A percentile compares a stretch with the other conserved stretches of the same genome.
phyloP scores from a whole-genome alignment of 139 green algal species.

The Chlorella sp. region DNA sequence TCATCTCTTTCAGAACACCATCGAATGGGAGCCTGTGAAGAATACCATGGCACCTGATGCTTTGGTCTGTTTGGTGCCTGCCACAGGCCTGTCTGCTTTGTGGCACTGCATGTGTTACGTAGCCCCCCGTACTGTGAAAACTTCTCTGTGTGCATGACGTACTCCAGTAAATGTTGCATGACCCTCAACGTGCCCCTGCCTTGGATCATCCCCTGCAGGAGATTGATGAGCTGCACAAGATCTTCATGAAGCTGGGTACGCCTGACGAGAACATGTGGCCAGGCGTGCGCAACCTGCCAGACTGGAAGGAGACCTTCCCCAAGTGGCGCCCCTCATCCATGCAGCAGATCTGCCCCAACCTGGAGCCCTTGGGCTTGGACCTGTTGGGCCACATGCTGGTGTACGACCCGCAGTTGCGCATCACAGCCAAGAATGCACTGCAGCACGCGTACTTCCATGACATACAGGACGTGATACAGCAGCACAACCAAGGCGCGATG shows the following conservation, averaged over 20 bases:
- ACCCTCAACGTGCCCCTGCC: no score
- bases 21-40: no score
- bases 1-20: not conserved
- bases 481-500: no score
- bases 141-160: no score
- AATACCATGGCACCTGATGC: no score
- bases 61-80: no score
- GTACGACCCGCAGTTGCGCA: constrained; percentile 36
- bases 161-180: no score
- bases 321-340: constrained; percentile 13
- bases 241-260: constrained; percentile 80
- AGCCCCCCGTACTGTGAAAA: no score
- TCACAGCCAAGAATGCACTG: constrained; percentile 10
- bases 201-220: constrained; percentile 43
- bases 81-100: no score
- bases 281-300: constrained; percentile 48
- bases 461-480: constrained; percentile 17
- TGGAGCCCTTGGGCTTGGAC: constrained; percentile 60
- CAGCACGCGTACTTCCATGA: constrained; percentile 76
- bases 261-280: constrained; percentile 70
- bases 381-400: constrained; percentile 67
- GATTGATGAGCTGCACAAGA: constrained; percentile 85
- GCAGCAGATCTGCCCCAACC: constrained; percentile 47
- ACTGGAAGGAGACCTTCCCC: constrained; percentile 78
- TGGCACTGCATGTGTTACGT: no score